Evolutionary conservation across 495 filamentous ascomycete genomes (phyloP).

Genomic region (Aspergillus hancockii): DNA sequence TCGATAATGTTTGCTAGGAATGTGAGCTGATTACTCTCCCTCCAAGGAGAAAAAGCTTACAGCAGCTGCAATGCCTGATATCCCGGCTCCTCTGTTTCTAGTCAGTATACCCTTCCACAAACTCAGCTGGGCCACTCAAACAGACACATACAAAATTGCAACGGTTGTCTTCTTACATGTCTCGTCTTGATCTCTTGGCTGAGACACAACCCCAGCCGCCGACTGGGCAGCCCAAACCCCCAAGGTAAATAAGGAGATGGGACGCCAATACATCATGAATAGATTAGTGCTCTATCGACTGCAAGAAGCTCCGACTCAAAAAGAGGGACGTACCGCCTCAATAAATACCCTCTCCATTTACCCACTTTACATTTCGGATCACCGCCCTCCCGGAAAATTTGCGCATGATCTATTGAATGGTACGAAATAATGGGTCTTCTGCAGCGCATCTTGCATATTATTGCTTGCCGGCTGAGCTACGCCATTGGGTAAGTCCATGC

Average conservation of each 20-base stretch:
- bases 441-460: not conserved
- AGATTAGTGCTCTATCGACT: not conserved
- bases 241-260: not conserved
- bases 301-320: not conserved
- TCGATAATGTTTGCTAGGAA: slow-evolving; percentile 58
- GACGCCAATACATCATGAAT: not conserved
- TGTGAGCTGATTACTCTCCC: not conserved
- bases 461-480: not conserved
- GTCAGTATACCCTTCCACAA: not conserved
- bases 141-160: slow-evolving; percentile 34
- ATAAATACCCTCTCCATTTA: not conserved
- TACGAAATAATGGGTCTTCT: not conserved
- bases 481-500: slow-evolving; percentile 14
- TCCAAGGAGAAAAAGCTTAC: slow-evolving; percentile 27
- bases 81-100: slow-evolving; percentile 34
- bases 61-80: slow-evolving; percentile 69
- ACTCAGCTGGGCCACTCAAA: not conserved
- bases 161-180: slow-evolving; percentile 45
- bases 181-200: slow-evolving; percentile 20
- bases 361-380: not conserved
- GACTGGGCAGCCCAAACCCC: slow-evolving; percentile 16
- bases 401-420: not conserved
- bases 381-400: not conserved
- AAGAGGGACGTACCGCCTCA: not conserved
- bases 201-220: slow-evolving; percentile 22